Evolutionary conservation across 305 asterid species (phyloP).

Genomic region (Solanum aculeatissimum): DNA sequence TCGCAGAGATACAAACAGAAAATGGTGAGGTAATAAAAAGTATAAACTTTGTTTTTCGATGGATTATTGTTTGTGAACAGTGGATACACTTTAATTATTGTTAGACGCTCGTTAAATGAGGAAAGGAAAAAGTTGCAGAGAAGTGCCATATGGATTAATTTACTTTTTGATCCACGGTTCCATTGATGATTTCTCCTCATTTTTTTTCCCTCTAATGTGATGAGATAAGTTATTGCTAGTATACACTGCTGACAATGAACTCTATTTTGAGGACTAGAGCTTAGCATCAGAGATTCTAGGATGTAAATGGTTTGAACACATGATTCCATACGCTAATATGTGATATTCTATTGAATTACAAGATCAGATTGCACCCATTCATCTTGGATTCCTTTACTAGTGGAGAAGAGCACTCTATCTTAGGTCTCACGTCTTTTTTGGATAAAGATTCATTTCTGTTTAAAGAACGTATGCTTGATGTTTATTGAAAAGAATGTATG

Average conservation of each 20-base stretch:
- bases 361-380: background rate
- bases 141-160: background rate
- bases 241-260: background rate
- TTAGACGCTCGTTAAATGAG: background rate
- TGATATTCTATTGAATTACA: background rate
- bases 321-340: background rate
- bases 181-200: background rate
- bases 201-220: background rate
- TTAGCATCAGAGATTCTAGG: background rate
- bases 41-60: background rate
- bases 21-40: conserved; percentile 85
- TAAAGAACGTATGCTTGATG: background rate
- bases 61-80: background rate
- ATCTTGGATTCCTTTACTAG: background rate
- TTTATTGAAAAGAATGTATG: background rate
- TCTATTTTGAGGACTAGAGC: background rate
- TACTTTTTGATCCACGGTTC: background rate
- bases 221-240: background rate
- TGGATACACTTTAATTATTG: background rate
- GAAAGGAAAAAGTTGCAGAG: background rate
- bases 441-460: background rate
- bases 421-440: background rate
- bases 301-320: background rate
- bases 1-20: conserved; percentile 86
- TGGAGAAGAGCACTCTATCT: background rate